Evolutionary conservation across 2,329 filamentous ascomycete genomes (phyloP), one percentile per base, ranked within the genome.

Genomic region (Fusarium sarcochroum): DNA sequence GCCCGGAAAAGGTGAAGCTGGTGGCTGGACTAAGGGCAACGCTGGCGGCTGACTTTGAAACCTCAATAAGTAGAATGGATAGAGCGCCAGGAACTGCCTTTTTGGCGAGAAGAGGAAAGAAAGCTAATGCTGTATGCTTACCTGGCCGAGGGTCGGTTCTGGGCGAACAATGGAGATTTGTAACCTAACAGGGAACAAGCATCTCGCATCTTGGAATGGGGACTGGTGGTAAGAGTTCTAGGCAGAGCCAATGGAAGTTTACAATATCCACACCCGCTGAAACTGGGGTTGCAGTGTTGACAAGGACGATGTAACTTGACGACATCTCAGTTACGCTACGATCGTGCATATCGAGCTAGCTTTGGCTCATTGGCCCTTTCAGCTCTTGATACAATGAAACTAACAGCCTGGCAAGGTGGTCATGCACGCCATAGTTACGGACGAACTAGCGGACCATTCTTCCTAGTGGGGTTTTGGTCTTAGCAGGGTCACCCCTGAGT

Each of bases 351-450:
- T n/a, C 37, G 34, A 63, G 47, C 30, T 49, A 52, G 41, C 7
- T 38, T 25, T 21, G 18, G 30, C 8, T 9, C 10, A 30, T 51
- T 45, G 49, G 47, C 52, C 23, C 37, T 38, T 46, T 54, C 23
- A 45, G 38, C 51, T 38, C 35, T 17, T 18, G 45, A 58, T 21
- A 63, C 30, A 45, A 27, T 13, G 25, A 54, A 48, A 44, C 27
- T 37, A 46, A 50, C 5, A 40, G 30, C 37, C 23, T n/a, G 14
- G 41, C 23, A 21, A 30, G 47, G 15, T 57, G 37, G 20, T 58
- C 49, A 69, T 69, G 61, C 66, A 67, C 61, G 61, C 66, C 61
- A 68, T 68, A 51, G 44, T 32, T 67, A 61, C 41, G 55, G 51
- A 53, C 38, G 52, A 58, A 45, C 51, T 42, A 38, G 62, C 37